These are phyloP conservation scores for Lactifluus piperatus DNA, from an alignment of 768 basidiomycete species.

Conservation along the genomic window DNA sequence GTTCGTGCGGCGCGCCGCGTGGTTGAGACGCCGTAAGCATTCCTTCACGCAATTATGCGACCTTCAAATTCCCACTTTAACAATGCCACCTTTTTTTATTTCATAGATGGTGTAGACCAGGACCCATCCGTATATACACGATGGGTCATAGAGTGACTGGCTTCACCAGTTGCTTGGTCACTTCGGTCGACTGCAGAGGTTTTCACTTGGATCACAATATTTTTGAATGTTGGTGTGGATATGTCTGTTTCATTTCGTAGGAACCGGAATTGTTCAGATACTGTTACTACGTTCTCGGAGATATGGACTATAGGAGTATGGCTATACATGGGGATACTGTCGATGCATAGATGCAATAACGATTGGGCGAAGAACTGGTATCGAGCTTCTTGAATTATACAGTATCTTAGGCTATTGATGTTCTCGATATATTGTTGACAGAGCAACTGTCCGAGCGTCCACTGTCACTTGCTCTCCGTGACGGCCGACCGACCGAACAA, in stretches of 20 bases:
- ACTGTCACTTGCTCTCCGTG: background rate
- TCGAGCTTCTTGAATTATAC: too few species aligned
- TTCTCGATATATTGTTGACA: background rate
- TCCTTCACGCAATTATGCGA: background rate
- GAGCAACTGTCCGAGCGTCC: background rate
- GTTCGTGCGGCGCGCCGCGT: background rate
- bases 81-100: too few species aligned
- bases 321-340: background rate
- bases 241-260: background rate
- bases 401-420: too few species aligned
- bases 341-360: background rate
- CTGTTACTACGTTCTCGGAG: background rate
- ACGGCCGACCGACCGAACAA: background rate
- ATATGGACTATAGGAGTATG: background rate
- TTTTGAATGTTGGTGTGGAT: too few species aligned
- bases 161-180: background rate
- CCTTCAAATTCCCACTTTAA: background rate
- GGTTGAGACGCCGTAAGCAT: background rate
- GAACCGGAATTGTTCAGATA: background rate
- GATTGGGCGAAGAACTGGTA: too few species aligned
- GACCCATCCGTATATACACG: too few species aligned
- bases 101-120: too few species aligned
- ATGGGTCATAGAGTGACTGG: too few species aligned
- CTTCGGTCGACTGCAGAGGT: background rate
- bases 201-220: too few species aligned